Conservation (phyloP, 129 eudicot species). For the Flaveria linearis region DNA sequence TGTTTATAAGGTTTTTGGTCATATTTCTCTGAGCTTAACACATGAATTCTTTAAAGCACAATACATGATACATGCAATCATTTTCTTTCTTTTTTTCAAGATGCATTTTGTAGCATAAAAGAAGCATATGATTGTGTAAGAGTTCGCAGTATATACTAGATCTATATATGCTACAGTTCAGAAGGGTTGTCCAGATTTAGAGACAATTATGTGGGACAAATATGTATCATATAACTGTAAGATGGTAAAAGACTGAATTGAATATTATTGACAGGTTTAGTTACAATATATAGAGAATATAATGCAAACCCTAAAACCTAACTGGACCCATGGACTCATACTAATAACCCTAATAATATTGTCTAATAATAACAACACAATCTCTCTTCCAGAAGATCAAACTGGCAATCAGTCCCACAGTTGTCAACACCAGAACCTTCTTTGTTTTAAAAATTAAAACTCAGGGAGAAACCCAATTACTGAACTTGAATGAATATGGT, state of each 20-base stretch:
- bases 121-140: conserved; percentile 49
- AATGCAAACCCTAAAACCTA: no score
- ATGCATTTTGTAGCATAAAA: conserved; percentile 39
- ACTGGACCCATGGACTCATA: no score
- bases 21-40: background rate
- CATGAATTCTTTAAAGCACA: background rate
- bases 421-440: conserved; percentile 62
- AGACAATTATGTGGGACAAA: conserved; percentile 46
- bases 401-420: conserved; percentile 50
- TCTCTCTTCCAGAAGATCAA: conserved; percentile 69
- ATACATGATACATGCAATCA: no score
- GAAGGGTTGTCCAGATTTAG: conserved; percentile 48
- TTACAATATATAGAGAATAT: no score
- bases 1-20: background rate
- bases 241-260: no score
- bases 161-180: conserved; percentile 48
- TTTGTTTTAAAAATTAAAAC: conserved; percentile 37
- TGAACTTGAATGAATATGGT: background rate
- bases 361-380: conserved; percentile 21
- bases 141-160: conserved; percentile 16
- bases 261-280: no score
- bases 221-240: conserved; percentile 28
- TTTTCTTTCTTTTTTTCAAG: conserved; percentile 15
- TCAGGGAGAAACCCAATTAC: conserved; percentile 55
- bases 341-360: no score